Evolutionary conservation across 192 early-diverging fungal species (phyloP), one percentile per base, ranked within the genome.

Genomic region (Rhizophagus clarus): DNA sequence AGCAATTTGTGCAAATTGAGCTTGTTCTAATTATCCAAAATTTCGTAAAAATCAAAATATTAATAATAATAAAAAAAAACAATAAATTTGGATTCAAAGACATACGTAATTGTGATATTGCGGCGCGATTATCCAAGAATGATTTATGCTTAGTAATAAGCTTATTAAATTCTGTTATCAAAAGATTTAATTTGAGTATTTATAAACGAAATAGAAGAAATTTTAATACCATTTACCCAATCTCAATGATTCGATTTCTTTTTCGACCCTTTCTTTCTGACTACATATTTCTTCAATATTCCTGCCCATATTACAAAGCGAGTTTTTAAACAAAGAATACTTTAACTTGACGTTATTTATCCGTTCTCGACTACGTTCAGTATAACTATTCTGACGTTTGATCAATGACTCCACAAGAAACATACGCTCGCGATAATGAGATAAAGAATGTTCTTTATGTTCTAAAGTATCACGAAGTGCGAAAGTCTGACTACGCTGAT

Each of bases 201-300:
- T 26, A 17, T 22, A 60, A 60, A 2, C 17, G 8, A 74, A 51
- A 4, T 28, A 29, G 15, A 73, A 49, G 11, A 51, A 14, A 49
- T n/a, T 0, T 56, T 12, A 26, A 17, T 32, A 34, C 24, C 24
- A 74, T 22, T 10, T 47, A 68, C 76, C 47, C 11, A 24, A 62
- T 78, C 26, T 78, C n/a, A 78, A 20, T 22, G 56, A 34, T n/a
- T 68, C 42, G 8, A 78, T 17, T 7, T 78, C 63, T 14, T 31
- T 32, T 32, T 78, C 76, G 12, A 78, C 56, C 69, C 76, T 66
- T 26, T 47, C 45, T 56, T 78, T 78, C n/a, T 68, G 63, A 26
- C 56, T 34, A 26, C 14, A n/a, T 22, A 78, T 31, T 22, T 49
- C 64, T 17, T 78, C 32, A 14, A 78, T 17, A 78, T 28, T 17